Percentiles rank a stretch among this genome's conserved stretches.
phyloP scores from a whole-genome alignment of 179 eudicot genomes.

The Spergularia azorica region DNA sequence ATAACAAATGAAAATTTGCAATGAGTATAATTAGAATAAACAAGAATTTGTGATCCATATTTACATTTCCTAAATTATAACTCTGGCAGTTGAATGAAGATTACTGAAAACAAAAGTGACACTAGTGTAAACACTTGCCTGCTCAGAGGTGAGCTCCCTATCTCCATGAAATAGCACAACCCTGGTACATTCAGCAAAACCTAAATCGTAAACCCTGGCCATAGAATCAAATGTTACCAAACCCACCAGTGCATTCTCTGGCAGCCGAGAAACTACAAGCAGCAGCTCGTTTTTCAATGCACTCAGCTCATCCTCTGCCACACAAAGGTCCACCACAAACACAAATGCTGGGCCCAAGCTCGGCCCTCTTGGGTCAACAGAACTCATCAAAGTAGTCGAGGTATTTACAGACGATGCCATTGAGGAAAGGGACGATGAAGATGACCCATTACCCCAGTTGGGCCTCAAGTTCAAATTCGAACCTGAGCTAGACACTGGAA shows the following conservation, averaged over 20 bases:
- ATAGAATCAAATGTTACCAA: slow-evolving; percentile 81
- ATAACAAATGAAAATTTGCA: neutral
- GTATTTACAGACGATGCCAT: slow-evolving; percentile 27
- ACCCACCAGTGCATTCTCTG: slow-evolving; percentile 79
- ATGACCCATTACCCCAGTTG: slow-evolving; percentile 40
- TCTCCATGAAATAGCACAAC: slow-evolving; percentile 81
- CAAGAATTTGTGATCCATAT: neutral
- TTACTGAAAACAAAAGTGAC: neutral
- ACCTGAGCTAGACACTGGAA: slow-evolving; percentile 22
- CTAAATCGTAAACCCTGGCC: slow-evolving; percentile 85
- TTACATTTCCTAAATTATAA: neutral
- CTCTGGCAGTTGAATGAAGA: neutral
- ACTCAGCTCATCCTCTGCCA: slow-evolving; percentile 68
- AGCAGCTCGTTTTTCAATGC: slow-evolving; percentile 74
- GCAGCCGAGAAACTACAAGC: slow-evolving; percentile 57
- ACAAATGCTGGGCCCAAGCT: slow-evolving; percentile 66
- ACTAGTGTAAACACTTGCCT: slow-evolving; percentile 48
- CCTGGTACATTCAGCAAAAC: slow-evolving; percentile 68
- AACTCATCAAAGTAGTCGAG: slow-evolving; percentile 29
- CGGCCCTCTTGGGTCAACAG: slow-evolving; percentile 23
- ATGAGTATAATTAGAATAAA: neutral
- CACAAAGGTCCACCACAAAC: slow-evolving; percentile 82
- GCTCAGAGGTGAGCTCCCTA: slow-evolving; percentile 62
- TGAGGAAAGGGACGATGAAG: slow-evolving; percentile 43
- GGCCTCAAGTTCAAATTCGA: slow-evolving; percentile 31